A percentile compares a stretch with the other conserved stretches of the same genome.
Conservation (phyloP, 2,329 filamentous ascomycete species). For the Alternaria triticimaculans region DNA sequence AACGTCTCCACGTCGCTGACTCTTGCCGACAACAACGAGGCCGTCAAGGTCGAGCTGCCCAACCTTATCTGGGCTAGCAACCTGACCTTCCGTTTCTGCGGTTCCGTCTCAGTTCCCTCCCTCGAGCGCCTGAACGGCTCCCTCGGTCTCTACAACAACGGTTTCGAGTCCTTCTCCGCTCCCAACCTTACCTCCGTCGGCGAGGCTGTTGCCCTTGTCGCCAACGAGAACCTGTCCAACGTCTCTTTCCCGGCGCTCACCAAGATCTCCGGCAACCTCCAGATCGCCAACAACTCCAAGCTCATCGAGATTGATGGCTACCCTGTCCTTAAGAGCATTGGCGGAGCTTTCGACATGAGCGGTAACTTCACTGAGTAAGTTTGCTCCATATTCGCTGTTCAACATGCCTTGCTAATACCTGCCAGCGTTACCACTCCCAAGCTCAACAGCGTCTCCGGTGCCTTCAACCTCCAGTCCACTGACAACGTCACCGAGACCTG, state of each 20-base stretch:
- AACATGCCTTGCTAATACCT: constrained; percentile 38
- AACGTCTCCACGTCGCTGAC: constrained; percentile 75
- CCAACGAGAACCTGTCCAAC: constrained; percentile 69
- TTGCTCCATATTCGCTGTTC: background rate
- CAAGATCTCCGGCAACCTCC: constrained; percentile 77
- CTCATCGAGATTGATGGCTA: constrained; percentile 72
- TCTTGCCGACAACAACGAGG: constrained; percentile 80
- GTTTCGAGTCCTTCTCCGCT: constrained; percentile 65
- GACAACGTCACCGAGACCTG: constrained; percentile 51
- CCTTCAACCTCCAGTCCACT: constrained; percentile 59
- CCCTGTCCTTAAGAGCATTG: constrained; percentile 70
- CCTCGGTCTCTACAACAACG: constrained; percentile 84
- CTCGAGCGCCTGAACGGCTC: constrained; percentile 77
- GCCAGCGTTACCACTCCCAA: constrained; percentile 72
- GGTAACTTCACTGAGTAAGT: constrained; percentile 85
- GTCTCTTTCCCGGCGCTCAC: constrained; percentile 74
- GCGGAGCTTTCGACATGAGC: constrained; percentile 81
- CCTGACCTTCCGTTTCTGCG: constrained; percentile 83
- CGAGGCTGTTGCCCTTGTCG: constrained; percentile 63
- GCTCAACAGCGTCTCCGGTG: constrained; percentile 55
- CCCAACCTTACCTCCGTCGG: constrained; percentile 75
- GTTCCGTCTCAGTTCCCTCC: constrained; percentile 73
- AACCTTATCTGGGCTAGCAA: constrained; percentile 80
- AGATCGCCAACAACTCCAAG: constrained; percentile 88
- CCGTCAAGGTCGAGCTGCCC: constrained; percentile 75